phyloP scores from a whole-genome alignment of 164 flowering plant species.

The Macadamia tetraphylla region DNA sequence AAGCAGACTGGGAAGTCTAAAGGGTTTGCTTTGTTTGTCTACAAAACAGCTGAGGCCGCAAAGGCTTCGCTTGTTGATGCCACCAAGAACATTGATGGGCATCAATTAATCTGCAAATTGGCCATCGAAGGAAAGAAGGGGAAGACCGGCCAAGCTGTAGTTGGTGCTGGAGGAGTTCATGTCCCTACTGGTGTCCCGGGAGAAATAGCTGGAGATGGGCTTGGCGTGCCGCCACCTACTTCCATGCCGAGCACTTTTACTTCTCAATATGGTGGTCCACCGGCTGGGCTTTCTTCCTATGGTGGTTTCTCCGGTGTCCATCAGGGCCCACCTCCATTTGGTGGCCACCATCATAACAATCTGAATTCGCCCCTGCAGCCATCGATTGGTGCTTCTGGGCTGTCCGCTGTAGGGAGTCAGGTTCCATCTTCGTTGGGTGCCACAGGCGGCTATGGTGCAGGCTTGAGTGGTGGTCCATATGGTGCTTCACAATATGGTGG shows the following conservation, averaged over 20 bases:
- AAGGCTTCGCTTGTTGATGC: slow-evolving; percentile 69
- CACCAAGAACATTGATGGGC: slow-evolving; percentile 66
- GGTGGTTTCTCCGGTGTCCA: slow-evolving; percentile 41
- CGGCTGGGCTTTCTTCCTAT: slow-evolving; percentile 22
- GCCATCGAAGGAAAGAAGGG: slow-evolving; percentile 86
- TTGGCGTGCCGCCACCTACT: slow-evolving; percentile 33
- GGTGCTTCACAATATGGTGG: slow-evolving; percentile 19
- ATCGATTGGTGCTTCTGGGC: slow-evolving; percentile 24
- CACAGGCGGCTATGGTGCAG: slow-evolving; percentile 35
- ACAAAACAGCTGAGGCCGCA: slow-evolving; percentile 77
- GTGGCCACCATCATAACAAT: slow-evolving; percentile 18
- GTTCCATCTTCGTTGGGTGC: slow-evolving; percentile 40
- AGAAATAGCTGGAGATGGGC: slow-evolving; percentile 34
- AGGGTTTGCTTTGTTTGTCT: slow-evolving; percentile 89
- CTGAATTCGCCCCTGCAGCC: slow-evolving; percentile 27
- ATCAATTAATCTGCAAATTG: slow-evolving; percentile 66
- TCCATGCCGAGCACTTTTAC: slow-evolving; percentile 21
- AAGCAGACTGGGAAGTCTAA: slow-evolving; percentile 80
- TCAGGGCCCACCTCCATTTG: slow-evolving; percentile 30
- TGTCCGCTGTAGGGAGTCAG: slow-evolving; percentile 35
- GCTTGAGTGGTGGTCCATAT: slow-evolving; percentile 18
- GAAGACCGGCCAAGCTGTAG: slow-evolving; percentile 30
- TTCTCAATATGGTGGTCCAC: slow-evolving; percentile 24
- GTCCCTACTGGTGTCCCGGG: slow-evolving; percentile 24
- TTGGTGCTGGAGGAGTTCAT: slow-evolving; percentile 20